These are phyloP conservation scores for Pythium vanterpoolii DNA, from an alignment of 352 stramenopile species.

Conservation along the genomic window DNA sequence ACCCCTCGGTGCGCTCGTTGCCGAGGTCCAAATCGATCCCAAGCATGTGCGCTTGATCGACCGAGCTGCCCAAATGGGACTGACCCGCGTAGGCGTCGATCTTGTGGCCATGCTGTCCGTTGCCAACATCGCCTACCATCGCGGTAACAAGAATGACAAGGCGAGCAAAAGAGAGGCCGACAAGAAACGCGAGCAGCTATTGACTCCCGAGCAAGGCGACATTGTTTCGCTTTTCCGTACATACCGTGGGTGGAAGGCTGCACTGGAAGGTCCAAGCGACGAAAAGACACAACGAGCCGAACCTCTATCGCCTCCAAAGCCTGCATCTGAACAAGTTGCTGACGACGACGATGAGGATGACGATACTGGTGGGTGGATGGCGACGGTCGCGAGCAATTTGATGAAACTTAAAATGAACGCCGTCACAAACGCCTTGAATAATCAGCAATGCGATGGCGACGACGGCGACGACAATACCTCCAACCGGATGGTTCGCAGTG, in stretches of 20 bases:
- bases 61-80: slow-evolving; percentile 2
- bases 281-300: not conserved
- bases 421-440: no score
- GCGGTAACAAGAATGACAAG: slow-evolving; percentile 23
- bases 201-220: slow-evolving; percentile 19
- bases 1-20: slow-evolving; percentile 15
- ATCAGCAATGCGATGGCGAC: slow-evolving; percentile 5
- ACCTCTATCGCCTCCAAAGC: slow-evolving; percentile 8
- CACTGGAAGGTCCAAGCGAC: slow-evolving; percentile 9
- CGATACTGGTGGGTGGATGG: not conserved
- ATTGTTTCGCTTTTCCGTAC: slow-evolving; percentile 25
- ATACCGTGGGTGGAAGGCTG: slow-evolving; percentile 12
- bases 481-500: no score
- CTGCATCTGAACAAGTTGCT: not conserved
- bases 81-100: slow-evolving; percentile 15
- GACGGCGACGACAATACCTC: slow-evolving; percentile 7
- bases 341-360: slow-evolving; percentile 13
- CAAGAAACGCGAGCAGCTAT: slow-evolving; percentile 14
- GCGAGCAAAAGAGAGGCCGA: slow-evolving; percentile 18
- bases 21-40: slow-evolving; percentile 22
- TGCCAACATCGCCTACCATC: slow-evolving; percentile 16
- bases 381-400: no score
- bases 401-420: no score
- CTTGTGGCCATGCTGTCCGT: slow-evolving; percentile 22
- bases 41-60: slow-evolving; percentile 24